Base-by-base conservation (phyloP, 805 yeast genomes). In the Torulaspora microellipsoides region DNA sequence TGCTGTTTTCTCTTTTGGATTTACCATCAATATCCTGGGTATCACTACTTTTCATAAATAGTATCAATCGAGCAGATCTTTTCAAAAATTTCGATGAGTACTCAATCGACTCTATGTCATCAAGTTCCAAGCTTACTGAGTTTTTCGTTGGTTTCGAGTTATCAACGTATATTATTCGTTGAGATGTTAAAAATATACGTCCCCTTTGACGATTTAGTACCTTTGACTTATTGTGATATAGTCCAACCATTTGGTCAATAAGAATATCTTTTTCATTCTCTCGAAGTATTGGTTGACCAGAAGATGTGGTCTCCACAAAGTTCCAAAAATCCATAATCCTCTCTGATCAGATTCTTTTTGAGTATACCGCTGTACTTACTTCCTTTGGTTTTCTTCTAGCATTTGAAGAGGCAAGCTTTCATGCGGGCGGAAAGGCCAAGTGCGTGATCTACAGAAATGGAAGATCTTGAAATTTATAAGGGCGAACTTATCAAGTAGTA, bases 171-270 rank as follows among this genome's bases (percentile, higher is more conserved):
- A 89, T 80, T 1, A 91, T 61, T 36, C 97, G 66, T 43, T 73
- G 73, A 31, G 80, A 77, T 0, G 98, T 90, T 27, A 91, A 66
- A 60, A 89, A 89, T 0, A 85, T 56, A 27, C 95, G 70, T 0
- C 98, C 98, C 45, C 74, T 66, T 58, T 86, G 95, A 49, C 81
- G 76, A 27, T 76, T 69, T 2, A 66, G 40, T 17, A 86, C 74
- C 65, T 85, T 86, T 46, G 69, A 68, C 45, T 78, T 78, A 15
- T 88, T 95, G 54, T 84, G 90, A 58, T 90, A 90, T 3, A 90
- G 62, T 0, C 96, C 96, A 1, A 86, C 75, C 15, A 69, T 65
- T 40, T 70, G 72, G 45, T 73, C 79, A 1, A 81, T 77, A 2
- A 70, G 56, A 2, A 81, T 61, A 49, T 78, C 80, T 30, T 67